Conservation (phyloP, 1,284 basidiomycete species). For the Puccinia brachypodii region DNA sequence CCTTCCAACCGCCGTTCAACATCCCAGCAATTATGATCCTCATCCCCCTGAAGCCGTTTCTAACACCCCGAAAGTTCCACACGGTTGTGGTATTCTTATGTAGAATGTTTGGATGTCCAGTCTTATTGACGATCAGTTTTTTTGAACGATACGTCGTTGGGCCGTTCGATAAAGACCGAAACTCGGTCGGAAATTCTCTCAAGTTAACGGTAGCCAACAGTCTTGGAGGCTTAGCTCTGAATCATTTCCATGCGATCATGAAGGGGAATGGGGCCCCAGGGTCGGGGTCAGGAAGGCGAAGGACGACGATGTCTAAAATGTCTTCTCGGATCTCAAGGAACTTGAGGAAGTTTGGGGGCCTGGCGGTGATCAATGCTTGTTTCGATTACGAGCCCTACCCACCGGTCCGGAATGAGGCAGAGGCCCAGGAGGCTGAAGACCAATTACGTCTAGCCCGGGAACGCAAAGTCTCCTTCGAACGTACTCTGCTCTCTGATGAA, state of each 20-base stretch:
- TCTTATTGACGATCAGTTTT: conserved; percentile 39
- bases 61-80: conserved; percentile 45
- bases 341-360: conserved; percentile 36
- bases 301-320: conserved; percentile 41
- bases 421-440: conserved; percentile 8
- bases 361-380: conserved; percentile 44
- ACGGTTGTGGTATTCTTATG: conserved; percentile 42
- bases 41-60: conserved; percentile 37
- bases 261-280: background rate
- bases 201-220: conserved; percentile 42
- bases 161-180: conserved; percentile 36
- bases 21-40: conserved; percentile 45
- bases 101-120: conserved; percentile 44
- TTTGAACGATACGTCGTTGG: conserved; percentile 43
- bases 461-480: background rate
- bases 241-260: conserved; percentile 9
- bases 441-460: background rate
- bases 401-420: background rate
- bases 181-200: conserved; percentile 31
- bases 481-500: background rate
- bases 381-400: conserved; percentile 42
- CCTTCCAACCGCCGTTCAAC: conserved; percentile 46
- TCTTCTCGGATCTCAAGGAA: conserved; percentile 37
- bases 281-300: background rate
- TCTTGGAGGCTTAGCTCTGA: conserved; percentile 29